Evolutionary conservation across 169 alveolate species (phyloP).

Genomic region (Babesia bovis): DNA sequence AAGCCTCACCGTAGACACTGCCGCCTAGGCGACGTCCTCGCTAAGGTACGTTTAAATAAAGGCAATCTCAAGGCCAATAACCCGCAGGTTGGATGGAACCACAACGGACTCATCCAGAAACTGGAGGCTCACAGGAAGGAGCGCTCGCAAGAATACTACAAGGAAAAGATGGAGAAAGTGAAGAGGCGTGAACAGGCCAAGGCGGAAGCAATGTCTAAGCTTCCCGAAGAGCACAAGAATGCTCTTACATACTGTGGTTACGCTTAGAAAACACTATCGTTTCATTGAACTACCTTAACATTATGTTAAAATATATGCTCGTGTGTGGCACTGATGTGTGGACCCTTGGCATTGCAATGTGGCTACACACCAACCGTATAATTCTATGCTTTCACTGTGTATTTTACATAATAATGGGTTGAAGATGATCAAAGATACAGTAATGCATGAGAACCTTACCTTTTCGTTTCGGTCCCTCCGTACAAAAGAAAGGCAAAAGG

Average conservation of each 20-base stretch:
- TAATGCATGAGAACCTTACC: constrained; percentile 55
- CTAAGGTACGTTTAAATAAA: constrained; percentile 47
- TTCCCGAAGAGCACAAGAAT: constrained; percentile 56
- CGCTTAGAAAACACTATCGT: not conserved
- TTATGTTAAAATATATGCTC: not conserved
- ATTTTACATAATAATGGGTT: not conserved
- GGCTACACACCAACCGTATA: not conserved
- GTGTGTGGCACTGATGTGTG: constrained; percentile 10
- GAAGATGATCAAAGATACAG: constrained; percentile 41
- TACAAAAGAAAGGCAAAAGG: constrained; percentile 63
- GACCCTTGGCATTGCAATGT: not conserved
- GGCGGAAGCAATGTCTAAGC: constrained; percentile 53
- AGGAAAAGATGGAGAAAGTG: constrained; percentile 74
- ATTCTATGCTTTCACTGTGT: not conserved
- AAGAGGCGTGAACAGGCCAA: constrained; percentile 46
- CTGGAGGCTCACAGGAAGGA: constrained; percentile 91
- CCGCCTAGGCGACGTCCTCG: constrained; percentile 88
- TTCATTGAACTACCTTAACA: constrained; percentile 2
- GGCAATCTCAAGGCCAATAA: not conserved
- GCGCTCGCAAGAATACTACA: constrained; percentile 81
- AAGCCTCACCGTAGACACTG: constrained; percentile 85
- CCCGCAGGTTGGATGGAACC: constrained; percentile 89
- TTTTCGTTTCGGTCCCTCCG: constrained; percentile 40
- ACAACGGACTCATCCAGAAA: constrained; percentile 81
- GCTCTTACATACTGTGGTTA: constrained; percentile 32